A percentile compares a stretch with the other conserved stretches of the same genome.
Conservation (phyloP, 2,329 filamentous ascomycete genomes). For the Verticillium dahliae region DNA sequence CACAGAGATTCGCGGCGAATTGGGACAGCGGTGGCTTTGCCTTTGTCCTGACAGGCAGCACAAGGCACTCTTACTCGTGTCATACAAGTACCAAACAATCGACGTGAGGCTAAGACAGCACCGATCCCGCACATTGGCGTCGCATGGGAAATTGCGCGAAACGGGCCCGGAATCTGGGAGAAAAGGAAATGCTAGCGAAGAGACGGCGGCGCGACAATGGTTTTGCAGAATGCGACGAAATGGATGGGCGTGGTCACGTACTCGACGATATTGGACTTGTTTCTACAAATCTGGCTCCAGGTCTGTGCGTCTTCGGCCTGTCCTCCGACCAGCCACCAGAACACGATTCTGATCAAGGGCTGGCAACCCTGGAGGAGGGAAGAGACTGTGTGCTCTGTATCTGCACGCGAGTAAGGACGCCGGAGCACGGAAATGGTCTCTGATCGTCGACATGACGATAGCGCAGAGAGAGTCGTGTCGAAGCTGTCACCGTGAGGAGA, state of each 20-base stretch:
- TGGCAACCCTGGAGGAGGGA: neutral
- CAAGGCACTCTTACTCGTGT: neutral
- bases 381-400: neutral
- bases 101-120: neutral
- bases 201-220: neutral
- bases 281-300: neutral
- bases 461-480: neutral
- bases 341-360: neutral
- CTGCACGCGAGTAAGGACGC: neutral
- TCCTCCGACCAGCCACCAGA: neutral
- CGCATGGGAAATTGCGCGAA: neutral
- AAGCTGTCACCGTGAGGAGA: neutral
- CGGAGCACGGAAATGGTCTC: neutral
- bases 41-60: neutral
- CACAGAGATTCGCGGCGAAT: no score
- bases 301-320: neutral
- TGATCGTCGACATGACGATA: neutral
- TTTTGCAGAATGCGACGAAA: neutral
- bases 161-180: neutral
- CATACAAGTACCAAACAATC: neutral
- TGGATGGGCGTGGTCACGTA: neutral
- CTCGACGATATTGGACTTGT: neutral
- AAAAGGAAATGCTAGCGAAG: neutral
- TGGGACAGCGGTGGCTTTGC: no score
- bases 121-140: neutral